Evolutionary conservation across 441 rosid genomes (phyloP).

Genomic region (Euphorbia schlechtendalii): DNA sequence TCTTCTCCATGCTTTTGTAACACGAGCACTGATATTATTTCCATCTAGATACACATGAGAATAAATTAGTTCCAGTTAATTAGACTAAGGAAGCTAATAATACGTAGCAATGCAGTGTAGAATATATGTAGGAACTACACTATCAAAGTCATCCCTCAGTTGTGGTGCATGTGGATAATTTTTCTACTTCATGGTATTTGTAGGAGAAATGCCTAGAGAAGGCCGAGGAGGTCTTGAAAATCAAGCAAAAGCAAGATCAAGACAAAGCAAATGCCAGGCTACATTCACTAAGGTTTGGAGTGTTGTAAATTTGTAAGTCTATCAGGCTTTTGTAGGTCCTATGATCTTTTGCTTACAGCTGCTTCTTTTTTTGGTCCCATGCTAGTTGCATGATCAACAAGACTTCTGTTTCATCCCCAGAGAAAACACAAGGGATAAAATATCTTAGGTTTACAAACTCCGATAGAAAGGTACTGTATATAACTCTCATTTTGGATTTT

Average conservation of each 20-base stretch:
- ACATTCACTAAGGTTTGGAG: slow-evolving; percentile 59
- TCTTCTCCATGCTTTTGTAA: neutral
- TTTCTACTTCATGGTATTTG: slow-evolving; percentile 17
- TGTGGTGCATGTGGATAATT: neutral
- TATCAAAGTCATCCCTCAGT: neutral
- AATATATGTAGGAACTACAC: neutral
- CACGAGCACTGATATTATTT: too few relatives aligned
- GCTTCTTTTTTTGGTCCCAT: slow-evolving; percentile 21
- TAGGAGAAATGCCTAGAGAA: slow-evolving; percentile 46
- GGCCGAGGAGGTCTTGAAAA: slow-evolving; percentile 52
- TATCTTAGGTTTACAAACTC: slow-evolving; percentile 47
- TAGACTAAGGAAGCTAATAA: neutral
- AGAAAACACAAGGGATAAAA: slow-evolving; percentile 42
- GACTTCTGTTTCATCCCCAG: slow-evolving; percentile 25
- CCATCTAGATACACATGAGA: neutral
- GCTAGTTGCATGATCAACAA: slow-evolving; percentile 31
- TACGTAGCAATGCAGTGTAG: neutral
- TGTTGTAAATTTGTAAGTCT: slow-evolving; percentile 7
- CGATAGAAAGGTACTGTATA: slow-evolving; percentile 38
- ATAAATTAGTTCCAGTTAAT: neutral
- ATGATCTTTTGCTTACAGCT: slow-evolving; percentile 22
- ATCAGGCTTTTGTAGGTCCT: slow-evolving; percentile 13
- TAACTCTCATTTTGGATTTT: neutral
- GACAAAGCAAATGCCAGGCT: slow-evolving; percentile 54
- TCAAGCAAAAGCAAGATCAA: slow-evolving; percentile 78